These are phyloP conservation scores for Kentomonas sorsogonicus DNA, from an alignment of 208 protist genomes.

Conservation along the genomic window DNA sequence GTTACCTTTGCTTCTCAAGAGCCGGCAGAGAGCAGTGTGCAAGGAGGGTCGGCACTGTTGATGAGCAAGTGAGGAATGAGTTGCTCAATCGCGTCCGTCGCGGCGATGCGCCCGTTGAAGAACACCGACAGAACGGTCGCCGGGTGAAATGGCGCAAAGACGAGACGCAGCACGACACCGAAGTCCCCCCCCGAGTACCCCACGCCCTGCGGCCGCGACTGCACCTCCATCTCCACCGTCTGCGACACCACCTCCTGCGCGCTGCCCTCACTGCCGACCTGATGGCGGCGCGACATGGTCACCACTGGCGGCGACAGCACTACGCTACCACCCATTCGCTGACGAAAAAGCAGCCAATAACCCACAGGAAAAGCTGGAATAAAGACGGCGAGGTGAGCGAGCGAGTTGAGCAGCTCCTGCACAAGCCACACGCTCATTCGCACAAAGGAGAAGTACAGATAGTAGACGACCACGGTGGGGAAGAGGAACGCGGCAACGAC, in stretches of 20 bases:
- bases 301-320: constrained; percentile 36
- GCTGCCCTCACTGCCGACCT: background rate
- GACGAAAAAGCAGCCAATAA: constrained; percentile 35
- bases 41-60: constrained; percentile 42
- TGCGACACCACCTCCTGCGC: constrained; percentile 28
- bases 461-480: constrained; percentile 90
- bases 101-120: constrained; percentile 24
- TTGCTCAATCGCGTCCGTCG: constrained; percentile 30
- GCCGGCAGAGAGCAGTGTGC: constrained; percentile 22
- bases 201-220: constrained; percentile 39
- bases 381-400: constrained; percentile 57
- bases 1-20: background rate
- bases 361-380: constrained; percentile 53
- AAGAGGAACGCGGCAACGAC: constrained; percentile 86
- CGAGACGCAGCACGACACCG: constrained; percentile 39
- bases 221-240: constrained; percentile 63
- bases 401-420: constrained; percentile 45
- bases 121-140: background rate
- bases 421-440: constrained; percentile 43
- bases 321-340: constrained; percentile 25
- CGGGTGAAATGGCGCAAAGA: constrained; percentile 18
- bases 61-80: constrained; percentile 57
- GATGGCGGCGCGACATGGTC: constrained; percentile 35
- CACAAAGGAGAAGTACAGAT: constrained; percentile 86
- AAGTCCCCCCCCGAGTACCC: constrained; percentile 55